Percentiles rank a stretch among this genome's conserved stretches.
Evolutionary conservation across 208 protist genomes (phyloP).

Genomic region (Spongospora subterranea): DNA sequence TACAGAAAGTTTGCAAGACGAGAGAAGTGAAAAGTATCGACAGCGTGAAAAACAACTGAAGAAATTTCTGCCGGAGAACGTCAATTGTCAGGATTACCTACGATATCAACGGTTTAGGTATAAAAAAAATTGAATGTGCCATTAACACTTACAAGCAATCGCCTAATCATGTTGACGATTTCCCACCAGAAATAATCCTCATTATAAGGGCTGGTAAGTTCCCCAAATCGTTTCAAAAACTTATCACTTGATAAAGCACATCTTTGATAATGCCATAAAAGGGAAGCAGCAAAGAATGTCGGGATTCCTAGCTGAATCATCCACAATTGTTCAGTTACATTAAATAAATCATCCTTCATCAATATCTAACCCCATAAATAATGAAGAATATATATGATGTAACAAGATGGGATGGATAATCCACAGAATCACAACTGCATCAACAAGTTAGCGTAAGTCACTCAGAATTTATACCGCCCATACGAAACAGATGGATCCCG

Average conservation of each 20-base stretch:
- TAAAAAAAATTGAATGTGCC: no score
- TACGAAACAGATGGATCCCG: slow-evolving; percentile 28
- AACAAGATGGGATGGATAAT: no score
- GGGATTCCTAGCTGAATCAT: slow-evolving; percentile 24
- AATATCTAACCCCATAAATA: no score
- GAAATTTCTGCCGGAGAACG: not conserved
- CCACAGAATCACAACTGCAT: no score
- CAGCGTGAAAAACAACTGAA: not conserved
- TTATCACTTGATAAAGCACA: not conserved
- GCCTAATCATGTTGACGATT: not conserved
- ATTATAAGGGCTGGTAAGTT: not conserved
- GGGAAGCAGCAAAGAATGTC: not conserved
- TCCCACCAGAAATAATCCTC: slow-evolving; percentile 32
- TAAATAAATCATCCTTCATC: no score
- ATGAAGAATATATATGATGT: no score
- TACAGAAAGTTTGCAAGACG: not conserved
- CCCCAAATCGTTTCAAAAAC: slow-evolving; percentile 21
- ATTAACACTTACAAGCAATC: not conserved
- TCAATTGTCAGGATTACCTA: not conserved
- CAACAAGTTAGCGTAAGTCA: no score
- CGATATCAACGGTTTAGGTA: no score
- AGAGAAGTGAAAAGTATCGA: not conserved
- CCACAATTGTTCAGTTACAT: no score
- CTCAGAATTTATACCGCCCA: no score
- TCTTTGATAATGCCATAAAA: not conserved